These are phyloP conservation scores for Arctium lappa DNA, from an alignment of 129 eudicot genomes.

Conservation along the genomic window DNA sequence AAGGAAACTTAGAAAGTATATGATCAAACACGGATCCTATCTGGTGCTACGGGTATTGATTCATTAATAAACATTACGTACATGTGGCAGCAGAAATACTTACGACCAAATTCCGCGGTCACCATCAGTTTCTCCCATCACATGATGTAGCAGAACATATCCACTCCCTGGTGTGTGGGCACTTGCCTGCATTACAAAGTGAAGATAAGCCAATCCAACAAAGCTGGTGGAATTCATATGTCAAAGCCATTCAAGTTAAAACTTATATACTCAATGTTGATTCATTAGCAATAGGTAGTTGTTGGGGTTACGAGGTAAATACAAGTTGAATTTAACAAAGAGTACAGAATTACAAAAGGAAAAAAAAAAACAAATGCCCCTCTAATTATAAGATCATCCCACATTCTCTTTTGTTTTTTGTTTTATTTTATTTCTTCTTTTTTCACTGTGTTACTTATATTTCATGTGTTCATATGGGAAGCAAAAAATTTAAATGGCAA, in stretches of 20 bases:
- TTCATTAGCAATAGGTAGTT: neutral
- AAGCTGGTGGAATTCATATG: neutral
- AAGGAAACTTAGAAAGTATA: slow-evolving; percentile 1
- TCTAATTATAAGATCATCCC: slow-evolving; percentile 4
- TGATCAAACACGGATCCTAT: neutral
- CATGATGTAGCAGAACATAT: slow-evolving; percentile 94
- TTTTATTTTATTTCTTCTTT: neutral
- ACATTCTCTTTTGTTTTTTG: neutral
- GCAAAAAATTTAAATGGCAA: neutral
- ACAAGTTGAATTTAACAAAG: neutral
- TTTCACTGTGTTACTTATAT: neutral
- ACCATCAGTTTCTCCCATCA: slow-evolving; percentile 99
- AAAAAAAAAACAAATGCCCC: neutral
- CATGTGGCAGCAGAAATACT: slow-evolving; percentile 40
- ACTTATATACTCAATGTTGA: neutral
- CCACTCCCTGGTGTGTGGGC: slow-evolving; percentile 94
- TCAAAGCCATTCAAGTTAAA: slow-evolving; percentile 7
- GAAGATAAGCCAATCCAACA: neutral
- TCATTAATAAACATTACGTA: slow-evolving; percentile 7
- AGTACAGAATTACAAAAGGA: neutral
- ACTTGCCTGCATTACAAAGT: slow-evolving; percentile 57
- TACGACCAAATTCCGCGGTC: slow-evolving; percentile 99
- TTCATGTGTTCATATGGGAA: neutral
- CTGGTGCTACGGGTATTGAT: neutral
- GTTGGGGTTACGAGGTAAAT: neutral